Conservation (phyloP, 2,329 filamentous ascomycete species). For the Didymella glomerata region DNA sequence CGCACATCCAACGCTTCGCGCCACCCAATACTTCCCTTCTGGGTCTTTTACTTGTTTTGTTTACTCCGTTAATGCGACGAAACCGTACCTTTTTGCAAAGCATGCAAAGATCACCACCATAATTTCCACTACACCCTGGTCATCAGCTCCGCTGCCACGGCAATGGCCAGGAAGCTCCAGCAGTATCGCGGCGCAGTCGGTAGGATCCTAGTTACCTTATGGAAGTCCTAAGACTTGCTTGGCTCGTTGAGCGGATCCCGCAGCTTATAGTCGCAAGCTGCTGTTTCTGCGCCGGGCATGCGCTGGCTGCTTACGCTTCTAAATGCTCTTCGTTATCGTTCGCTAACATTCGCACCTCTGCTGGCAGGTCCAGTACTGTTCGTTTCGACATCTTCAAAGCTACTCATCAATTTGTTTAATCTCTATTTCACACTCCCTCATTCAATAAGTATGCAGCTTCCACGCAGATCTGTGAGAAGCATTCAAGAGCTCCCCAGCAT, state of each 20-base stretch:
- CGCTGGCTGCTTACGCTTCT: constrained; percentile 28
- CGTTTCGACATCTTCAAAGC: background rate
- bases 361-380: constrained; percentile 30
- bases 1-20: constrained; percentile 26
- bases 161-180: constrained; percentile 26
- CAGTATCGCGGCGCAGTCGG: constrained; percentile 28
- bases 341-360: constrained; percentile 9
- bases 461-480: constrained; percentile 34
- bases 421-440: background rate
- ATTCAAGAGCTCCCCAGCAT: constrained; percentile 41
- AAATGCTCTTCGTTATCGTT: constrained; percentile 23
- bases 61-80: constrained; percentile 15
- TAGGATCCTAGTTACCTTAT: constrained; percentile 8
- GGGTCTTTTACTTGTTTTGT: constrained; percentile 20
- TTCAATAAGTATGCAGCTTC: constrained; percentile 34
- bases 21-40: constrained; percentile 21
- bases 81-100: constrained; percentile 3
- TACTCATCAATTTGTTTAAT: constrained; percentile 16
- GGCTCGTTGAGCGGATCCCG: constrained; percentile 9
- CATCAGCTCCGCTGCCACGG: constrained; percentile 1
- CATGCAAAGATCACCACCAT: constrained; percentile 1
- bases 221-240: constrained; percentile 1
- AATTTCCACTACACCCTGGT: constrained; percentile 25
- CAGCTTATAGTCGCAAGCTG: constrained; percentile 24
- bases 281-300: constrained; percentile 18